Percentiles rank a stretch among this genome's conserved stretches.
Evolutionary conservation across 2,329 filamentous ascomycete species (phyloP).

Genomic region (Monilinia polystroma): DNA sequence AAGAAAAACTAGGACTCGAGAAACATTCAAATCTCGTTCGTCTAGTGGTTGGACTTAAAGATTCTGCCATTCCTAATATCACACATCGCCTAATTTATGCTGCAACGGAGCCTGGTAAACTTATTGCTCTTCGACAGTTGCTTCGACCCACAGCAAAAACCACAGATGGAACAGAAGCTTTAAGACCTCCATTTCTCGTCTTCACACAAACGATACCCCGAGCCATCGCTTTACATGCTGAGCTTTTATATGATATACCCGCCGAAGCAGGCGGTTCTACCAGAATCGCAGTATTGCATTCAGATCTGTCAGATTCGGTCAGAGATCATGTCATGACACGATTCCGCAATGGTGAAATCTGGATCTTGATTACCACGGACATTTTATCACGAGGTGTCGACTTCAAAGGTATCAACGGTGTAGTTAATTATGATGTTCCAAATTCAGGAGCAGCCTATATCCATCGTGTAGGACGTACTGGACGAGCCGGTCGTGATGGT

Average conservation of each 20-base stretch:
- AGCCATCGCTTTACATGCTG: conserved; percentile 81
- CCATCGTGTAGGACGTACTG: conserved; percentile 88
- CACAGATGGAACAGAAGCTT: conserved; percentile 45
- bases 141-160: conserved; percentile 69
- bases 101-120: conserved; percentile 88
- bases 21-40: conserved; percentile 62
- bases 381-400: conserved; percentile 89
- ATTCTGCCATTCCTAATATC: conserved; percentile 91
- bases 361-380: conserved; percentile 95
- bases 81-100: conserved; percentile 86
- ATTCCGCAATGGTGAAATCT: conserved; percentile 89
- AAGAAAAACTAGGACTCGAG: conserved; percentile 41
- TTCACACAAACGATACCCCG: conserved; percentile 96
- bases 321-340: conserved; percentile 81
- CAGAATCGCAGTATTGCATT: conserved; percentile 87
- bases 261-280: conserved; percentile 79
- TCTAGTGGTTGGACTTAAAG: conserved; percentile 92
- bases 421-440: conserved; percentile 97
- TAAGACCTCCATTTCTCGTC: conserved; percentile 87
- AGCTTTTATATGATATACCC: conserved; percentile 93
- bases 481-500: conserved; percentile 80
- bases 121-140: conserved; percentile 85
- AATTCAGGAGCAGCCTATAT: conserved; percentile 88
- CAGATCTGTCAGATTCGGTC: conserved; percentile 72
- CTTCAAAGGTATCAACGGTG: conserved; percentile 91